phyloP scores from a whole-genome alignment of 495 filamentous ascomycete species.

The Aspergillus ostianus region DNA sequence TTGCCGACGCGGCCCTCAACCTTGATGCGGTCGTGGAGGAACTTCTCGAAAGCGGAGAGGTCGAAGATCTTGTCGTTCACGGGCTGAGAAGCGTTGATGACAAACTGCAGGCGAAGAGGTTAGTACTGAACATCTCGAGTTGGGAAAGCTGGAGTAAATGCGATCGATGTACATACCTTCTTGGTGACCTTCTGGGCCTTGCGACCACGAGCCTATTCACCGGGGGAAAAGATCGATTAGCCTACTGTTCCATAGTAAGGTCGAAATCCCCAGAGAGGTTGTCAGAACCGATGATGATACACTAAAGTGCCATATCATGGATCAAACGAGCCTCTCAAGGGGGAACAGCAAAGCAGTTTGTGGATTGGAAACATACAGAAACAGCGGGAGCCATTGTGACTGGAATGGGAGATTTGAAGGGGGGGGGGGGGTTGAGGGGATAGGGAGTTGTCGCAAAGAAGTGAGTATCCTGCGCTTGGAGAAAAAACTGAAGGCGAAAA shows the following conservation, averaged over 20 bases:
- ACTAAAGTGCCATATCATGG: slow-evolving; percentile 13
- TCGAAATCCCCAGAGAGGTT: slow-evolving; percentile 29
- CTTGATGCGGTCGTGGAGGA: slow-evolving; percentile 99
- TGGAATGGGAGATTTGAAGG: slow-evolving; percentile 21
- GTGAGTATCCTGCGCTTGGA: slow-evolving; percentile 58
- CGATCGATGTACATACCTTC: slow-evolving; percentile 50
- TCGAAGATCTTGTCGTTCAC: slow-evolving; percentile 99
- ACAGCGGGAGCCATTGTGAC: slow-evolving; percentile 52
- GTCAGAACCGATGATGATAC: slow-evolving; percentile 1
- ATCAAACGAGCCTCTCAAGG: slow-evolving; percentile 19
- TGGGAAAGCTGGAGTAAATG: neutral
- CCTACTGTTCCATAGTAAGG: slow-evolving; percentile 82
- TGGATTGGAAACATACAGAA: slow-evolving; percentile 68
- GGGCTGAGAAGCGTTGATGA: slow-evolving; percentile 98
- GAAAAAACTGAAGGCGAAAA: slow-evolving; percentile 26
- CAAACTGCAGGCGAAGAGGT: slow-evolving; percentile 59
- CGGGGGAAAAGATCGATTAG: slow-evolving; percentile 54
- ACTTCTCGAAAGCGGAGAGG: slow-evolving; percentile 95
- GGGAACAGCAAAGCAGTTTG: slow-evolving; percentile 87
- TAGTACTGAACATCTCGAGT: neutral
- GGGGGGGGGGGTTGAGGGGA: slow-evolving; percentile 22
- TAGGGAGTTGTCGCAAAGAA: slow-evolving; percentile 52
- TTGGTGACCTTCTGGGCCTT: slow-evolving; percentile 69
- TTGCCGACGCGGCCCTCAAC: slow-evolving; percentile 96
- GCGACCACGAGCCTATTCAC: slow-evolving; percentile 49